Evolutionary conservation across 176 grass and related monocot genomes (phyloP).

Genomic region (Oryza meyeriana): DNA sequence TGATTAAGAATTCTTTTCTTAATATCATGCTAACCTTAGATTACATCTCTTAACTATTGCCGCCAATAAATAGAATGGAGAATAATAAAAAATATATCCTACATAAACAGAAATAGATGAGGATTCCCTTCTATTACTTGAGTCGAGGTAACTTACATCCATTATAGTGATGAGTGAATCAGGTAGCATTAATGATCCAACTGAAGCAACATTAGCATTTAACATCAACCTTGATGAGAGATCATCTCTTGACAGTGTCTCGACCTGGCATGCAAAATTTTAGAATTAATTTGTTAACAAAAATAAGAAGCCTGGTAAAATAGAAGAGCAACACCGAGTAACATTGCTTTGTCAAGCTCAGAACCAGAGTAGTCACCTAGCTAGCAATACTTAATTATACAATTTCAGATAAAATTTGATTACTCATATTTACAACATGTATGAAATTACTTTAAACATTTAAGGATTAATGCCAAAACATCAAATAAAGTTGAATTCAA

Average conservation of each 20-base stretch:
- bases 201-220: slow-evolving; percentile 93
- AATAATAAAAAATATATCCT: background rate
- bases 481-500: slow-evolving; percentile 10
- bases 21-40: slow-evolving; percentile 7
- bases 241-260: slow-evolving; percentile 83
- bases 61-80: background rate
- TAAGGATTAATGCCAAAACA: background rate
- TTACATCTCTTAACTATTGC: background rate
- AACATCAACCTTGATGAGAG: slow-evolving; percentile 87
- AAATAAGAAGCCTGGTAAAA: slow-evolving; percentile 12
- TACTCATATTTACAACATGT: slow-evolving; percentile 7
- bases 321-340: background rate
- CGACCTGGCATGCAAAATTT: slow-evolving; percentile 58
- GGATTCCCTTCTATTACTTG: background rate
- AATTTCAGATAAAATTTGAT: background rate
- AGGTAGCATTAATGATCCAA: slow-evolving; percentile 72
- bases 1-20: background rate
- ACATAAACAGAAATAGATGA: background rate
- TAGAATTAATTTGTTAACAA: background rate
- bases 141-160: slow-evolving; percentile 78
- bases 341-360: background rate
- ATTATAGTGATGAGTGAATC: slow-evolving; percentile 93
- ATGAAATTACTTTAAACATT: slow-evolving; percentile 1
- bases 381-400: background rate
- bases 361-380: slow-evolving; percentile 9